A percentile compares a stretch with the other conserved stretches of the same genome.
These are phyloP conservation scores for Dimargaris cristalligena DNA, from an alignment of 192 early-diverging fungal genomes.

Conservation along the genomic window DNA sequence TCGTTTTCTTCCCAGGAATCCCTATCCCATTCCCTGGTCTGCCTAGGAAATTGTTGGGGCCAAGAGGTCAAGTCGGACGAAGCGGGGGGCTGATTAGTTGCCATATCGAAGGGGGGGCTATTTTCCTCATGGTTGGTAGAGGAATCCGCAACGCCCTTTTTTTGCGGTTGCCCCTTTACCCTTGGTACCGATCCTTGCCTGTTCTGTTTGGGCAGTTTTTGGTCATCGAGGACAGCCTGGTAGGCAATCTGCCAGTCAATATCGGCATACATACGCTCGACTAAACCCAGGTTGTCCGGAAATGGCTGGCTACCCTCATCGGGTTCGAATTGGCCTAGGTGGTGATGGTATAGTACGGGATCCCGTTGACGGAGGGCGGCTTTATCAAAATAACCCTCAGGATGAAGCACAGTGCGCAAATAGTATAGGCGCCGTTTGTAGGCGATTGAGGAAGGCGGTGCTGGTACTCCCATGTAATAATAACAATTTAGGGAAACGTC, in stretches of 20 bases:
- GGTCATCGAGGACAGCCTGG: neutral
- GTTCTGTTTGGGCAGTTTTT: neutral
- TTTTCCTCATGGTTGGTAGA: too few relatives aligned
- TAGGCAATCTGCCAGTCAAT: slow-evolving; percentile 3
- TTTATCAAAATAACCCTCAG: slow-evolving; percentile 1
- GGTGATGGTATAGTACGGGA: slow-evolving; percentile 3
- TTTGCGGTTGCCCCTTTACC: neutral
- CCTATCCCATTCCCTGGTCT: too few relatives aligned
- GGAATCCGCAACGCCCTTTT: neutral
- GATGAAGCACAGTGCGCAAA: neutral
- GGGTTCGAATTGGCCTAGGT: neutral
- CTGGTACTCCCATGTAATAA: neutral
- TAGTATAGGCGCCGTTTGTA: slow-evolving; percentile 6
- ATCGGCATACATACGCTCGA: neutral
- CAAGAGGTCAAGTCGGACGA: neutral
- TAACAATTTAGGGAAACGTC: neutral
- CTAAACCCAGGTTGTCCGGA: neutral
- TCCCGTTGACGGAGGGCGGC: slow-evolving; percentile 1
- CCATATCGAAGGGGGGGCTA: neutral
- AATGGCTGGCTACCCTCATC: neutral
- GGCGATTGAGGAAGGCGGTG: neutral
- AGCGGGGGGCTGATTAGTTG: neutral
- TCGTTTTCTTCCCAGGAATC: too few relatives aligned
- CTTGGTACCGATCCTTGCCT: neutral
- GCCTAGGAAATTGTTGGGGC: neutral